Conservation (phyloP, 164 flowering plant genomes). For the Saururus chinensis region DNA sequence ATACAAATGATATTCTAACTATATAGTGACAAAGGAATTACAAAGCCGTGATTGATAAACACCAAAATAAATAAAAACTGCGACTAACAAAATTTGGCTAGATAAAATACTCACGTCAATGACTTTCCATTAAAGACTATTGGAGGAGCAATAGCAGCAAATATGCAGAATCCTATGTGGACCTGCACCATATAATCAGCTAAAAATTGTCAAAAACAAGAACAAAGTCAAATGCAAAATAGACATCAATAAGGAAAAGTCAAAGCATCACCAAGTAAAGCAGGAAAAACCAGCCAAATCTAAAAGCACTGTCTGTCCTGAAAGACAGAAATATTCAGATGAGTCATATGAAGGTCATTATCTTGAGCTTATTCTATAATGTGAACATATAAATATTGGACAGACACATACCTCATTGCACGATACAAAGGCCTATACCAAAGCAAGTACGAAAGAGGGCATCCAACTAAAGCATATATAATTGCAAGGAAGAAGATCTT, state of each 20-base stretch:
- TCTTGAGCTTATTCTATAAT: background rate
- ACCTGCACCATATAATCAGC: conserved; percentile 35
- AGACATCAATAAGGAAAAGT: background rate
- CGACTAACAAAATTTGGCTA: background rate
- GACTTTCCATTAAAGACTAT: conserved; percentile 83
- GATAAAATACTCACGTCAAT: conserved; percentile 69
- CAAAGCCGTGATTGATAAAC: no score
- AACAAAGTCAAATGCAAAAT: background rate
- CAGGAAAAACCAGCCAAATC: conserved; percentile 72
- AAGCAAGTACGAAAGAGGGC: conserved; percentile 81
- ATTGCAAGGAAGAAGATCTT: conserved; percentile 84
- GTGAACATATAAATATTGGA: background rate
- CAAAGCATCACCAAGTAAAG: conserved; percentile 51
- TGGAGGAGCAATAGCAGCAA: conserved; percentile 99
- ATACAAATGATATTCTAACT: no score
- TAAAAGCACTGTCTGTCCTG: conserved; percentile 88
- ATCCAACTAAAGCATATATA: conserved; percentile 76
- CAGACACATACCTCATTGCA: conserved; percentile 63
- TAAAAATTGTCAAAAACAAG: background rate
- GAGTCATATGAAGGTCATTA: background rate
- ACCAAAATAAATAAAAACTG: background rate
- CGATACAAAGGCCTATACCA: conserved; percentile 99
- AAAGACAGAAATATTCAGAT: conserved; percentile 9
- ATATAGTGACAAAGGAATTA: no score
- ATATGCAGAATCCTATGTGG: conserved; percentile 80